Conservation (phyloP, 2,329 filamentous ascomycete genomes). For the Zymoseptoria pseudotritici region DNA sequence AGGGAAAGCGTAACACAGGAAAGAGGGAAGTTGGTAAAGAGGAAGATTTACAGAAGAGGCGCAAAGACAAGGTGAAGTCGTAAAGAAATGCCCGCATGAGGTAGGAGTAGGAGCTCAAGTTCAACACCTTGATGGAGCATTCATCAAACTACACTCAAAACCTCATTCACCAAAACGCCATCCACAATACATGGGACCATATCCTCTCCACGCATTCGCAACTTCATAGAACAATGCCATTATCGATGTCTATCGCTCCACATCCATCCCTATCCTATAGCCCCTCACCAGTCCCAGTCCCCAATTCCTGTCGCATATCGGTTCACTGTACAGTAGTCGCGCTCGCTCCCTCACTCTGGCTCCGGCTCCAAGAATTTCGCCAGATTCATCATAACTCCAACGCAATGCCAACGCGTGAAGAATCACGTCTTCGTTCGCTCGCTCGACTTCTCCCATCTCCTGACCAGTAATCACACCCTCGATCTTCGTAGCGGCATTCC, state of each 20-base stretch:
- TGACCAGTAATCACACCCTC: background rate
- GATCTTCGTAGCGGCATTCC: background rate
- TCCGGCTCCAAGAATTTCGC: background rate
- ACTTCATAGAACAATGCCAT: background rate
- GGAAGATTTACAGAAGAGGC: background rate
- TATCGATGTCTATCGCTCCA: background rate
- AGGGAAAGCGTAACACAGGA: too few relatives aligned
- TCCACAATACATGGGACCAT: background rate
- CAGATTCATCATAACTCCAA: background rate
- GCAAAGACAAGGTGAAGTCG: background rate
- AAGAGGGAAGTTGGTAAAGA: too few relatives aligned
- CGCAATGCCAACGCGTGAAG: background rate
- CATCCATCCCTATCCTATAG: background rate
- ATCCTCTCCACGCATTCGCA: background rate
- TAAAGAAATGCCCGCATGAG: background rate
- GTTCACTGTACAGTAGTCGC: background rate
- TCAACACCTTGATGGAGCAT: background rate
- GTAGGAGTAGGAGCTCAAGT: background rate
- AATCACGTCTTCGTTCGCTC: background rate
- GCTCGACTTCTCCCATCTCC: background rate
- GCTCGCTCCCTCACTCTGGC: background rate
- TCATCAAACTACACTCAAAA: too few relatives aligned
- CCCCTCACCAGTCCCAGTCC: background rate
- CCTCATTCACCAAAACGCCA: too few relatives aligned
- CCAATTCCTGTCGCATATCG: background rate